Evolutionary conservation across 2,329 filamentous ascomycete genomes (phyloP).

Genomic region (Xylariaceae sp.): DNA sequence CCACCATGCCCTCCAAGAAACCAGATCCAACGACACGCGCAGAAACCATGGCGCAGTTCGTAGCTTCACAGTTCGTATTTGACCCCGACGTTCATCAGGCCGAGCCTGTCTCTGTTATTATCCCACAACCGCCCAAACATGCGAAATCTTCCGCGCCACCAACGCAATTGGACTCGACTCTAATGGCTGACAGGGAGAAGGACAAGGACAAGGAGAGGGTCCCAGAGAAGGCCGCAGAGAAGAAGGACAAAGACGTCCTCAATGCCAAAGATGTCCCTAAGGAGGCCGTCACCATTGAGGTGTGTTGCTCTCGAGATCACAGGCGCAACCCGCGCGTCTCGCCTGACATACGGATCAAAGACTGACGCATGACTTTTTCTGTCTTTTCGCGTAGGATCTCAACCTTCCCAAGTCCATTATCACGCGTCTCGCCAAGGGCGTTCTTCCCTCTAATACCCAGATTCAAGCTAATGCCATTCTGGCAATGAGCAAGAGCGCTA

Average conservation of each 20-base stretch:
- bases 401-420: constrained; percentile 76
- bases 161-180: constrained; percentile 28
- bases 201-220: constrained; percentile 30
- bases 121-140: constrained; percentile 19
- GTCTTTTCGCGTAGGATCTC: constrained; percentile 52
- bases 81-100: constrained; percentile 35
- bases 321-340: not conserved
- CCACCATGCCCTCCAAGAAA: constrained; percentile 49
- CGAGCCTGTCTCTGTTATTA: constrained; percentile 23
- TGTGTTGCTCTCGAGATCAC: constrained; percentile 27
- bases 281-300: constrained; percentile 48
- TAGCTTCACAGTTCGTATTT: constrained; percentile 36
- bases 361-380: constrained; percentile 13
- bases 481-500: constrained; percentile 75
- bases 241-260: constrained; percentile 31
- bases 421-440: constrained; percentile 71
- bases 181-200: constrained; percentile 31
- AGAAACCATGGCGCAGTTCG: constrained; percentile 43
- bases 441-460: constrained; percentile 73
- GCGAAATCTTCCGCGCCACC: constrained; percentile 20
- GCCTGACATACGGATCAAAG: not conserved
- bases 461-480: constrained; percentile 77
- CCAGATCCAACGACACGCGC: constrained; percentile 43
- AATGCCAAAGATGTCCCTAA: constrained; percentile 24
- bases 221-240: constrained; percentile 29